Base-by-base conservation (phyloP, 768 basidiomycete species). In the Serpula lacrymans region DNA sequence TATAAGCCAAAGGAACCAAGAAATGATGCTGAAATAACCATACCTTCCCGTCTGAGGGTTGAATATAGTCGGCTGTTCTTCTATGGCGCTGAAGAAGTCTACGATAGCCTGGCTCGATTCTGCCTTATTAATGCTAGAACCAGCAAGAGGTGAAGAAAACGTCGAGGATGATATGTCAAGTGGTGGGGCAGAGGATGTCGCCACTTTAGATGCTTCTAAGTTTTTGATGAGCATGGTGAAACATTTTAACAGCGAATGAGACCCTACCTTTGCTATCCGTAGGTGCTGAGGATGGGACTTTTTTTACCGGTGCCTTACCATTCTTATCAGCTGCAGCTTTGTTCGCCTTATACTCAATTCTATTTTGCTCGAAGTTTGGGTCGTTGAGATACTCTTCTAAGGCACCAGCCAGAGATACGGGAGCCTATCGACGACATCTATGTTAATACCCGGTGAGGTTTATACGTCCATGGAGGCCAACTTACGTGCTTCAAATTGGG, bases 301-400 rank as follows among this genome's bases (percentile, higher is more conserved):
- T 49, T 17, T 34, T 45, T 34, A 32, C 34, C 16, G 40, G 10
- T 37, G 37, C 45, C 24, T 43, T 47, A 0, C 41, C 11, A 18
- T 51, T 59, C 28, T 59, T 59, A 38, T 88, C 87, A 3, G 76
- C 74, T 3, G 77, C 71, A 5, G 72, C 75, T 62, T 88, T 89
- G 59, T 82, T 90, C 17, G 82, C 70, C 64, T 77, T 92, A 67
- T 99, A 97, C 55, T 98, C 96, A 7, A 85, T 68, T 46, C 95
- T 70, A 62, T 97, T 98, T 63, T 89, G 83, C 61, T 98, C 96
- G 51, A 99, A 99, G 55, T 92, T 92, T 17, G 94, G 88, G 62
- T 99, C 96, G 42, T 90, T 83, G 37, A 99, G 73, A 58, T 98
- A 99, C 55, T 98, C 95, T 58, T 98, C 88, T 22, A 99, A 74